Evolutionary conservation across 495 filamentous ascomycete species (phyloP).

Genomic region (Aspergillus steynii): DNA sequence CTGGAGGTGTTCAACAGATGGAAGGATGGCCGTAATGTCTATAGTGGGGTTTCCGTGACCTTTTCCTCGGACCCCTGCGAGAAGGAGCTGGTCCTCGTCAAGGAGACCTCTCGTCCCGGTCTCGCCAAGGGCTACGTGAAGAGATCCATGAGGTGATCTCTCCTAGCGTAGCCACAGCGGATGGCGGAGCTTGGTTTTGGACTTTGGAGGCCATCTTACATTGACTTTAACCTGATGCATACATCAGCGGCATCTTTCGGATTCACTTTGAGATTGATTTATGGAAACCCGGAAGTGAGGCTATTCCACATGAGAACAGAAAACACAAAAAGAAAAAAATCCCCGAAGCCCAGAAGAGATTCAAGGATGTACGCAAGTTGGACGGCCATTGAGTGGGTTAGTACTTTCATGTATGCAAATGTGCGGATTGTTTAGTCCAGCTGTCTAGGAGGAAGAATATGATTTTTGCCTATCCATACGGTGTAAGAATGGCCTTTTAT

Average conservation of each 20-base stretch:
- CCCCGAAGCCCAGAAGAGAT: no score
- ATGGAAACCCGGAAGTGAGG: no score
- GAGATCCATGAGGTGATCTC: slow-evolving; percentile 17
- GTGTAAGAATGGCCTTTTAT: background rate
- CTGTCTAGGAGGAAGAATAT: background rate
- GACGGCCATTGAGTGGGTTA: background rate
- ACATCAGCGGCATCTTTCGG: no score
- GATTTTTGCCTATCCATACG: background rate
- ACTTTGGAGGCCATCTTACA: background rate
- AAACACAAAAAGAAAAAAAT: no score
- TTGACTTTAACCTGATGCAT: no score
- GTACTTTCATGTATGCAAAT: slow-evolving; percentile 1
- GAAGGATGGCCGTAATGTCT: slow-evolving; percentile 25
- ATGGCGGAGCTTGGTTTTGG: background rate
- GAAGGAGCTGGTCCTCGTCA: slow-evolving; percentile 30
- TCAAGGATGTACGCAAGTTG: background rate
- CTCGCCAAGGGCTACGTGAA: slow-evolving; percentile 19
- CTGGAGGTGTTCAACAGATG: slow-evolving; percentile 29
- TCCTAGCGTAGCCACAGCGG: background rate
- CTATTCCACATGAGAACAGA: no score
- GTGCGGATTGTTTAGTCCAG: background rate
- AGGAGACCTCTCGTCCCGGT: slow-evolving; percentile 19
- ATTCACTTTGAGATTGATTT: no score
- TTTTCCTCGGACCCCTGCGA: slow-evolving; percentile 40
- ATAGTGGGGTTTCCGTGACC: slow-evolving; percentile 32